These are phyloP conservation scores for Phoma herbarum DNA, from an alignment of 2,329 filamentous ascomycete species.

Conservation along the genomic window DNA sequence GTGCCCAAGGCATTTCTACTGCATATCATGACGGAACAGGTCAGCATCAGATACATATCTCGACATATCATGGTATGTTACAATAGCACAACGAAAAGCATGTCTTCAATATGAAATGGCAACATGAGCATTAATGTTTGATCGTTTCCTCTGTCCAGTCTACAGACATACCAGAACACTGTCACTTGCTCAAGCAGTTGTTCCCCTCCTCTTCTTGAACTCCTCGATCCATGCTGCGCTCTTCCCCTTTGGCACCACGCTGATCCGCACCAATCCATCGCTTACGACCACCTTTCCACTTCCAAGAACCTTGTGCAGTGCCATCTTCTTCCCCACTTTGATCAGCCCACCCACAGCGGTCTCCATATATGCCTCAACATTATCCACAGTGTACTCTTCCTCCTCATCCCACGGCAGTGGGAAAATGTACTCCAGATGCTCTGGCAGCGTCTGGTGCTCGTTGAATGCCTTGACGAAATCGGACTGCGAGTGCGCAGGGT, in stretches of 20 bases:
- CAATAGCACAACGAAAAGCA: background rate
- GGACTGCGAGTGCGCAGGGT: conserved; percentile 80
- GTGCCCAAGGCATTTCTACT: no score
- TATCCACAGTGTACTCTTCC: conserved; percentile 69
- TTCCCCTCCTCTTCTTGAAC: conserved; percentile 75
- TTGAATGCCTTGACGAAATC: conserved; percentile 91
- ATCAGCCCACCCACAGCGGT: conserved; percentile 80
- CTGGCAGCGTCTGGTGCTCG: conserved; percentile 76
- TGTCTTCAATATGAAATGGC: background rate
- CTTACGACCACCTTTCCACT: conserved; percentile 85
- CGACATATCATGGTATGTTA: background rate
- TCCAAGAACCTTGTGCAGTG: conserved; percentile 75
- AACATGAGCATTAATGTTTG: background rate
- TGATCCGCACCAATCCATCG: conserved; percentile 83
- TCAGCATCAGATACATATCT: background rate
- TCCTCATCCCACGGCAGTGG: conserved; percentile 85
- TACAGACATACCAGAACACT: background rate
- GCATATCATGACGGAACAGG: background rate
- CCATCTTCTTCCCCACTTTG: conserved; percentile 87
- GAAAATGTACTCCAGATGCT: conserved; percentile 86
- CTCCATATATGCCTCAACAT: conserved; percentile 90
- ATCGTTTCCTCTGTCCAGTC: background rate
- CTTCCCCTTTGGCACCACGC: conserved; percentile 77
- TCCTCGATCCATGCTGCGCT: conserved; percentile 81
- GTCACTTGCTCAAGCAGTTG: conserved; percentile 2